These are phyloP conservation scores for Eruca vesicaria DNA, from an alignment of 441 rosid species.

Conservation along the genomic window DNA sequence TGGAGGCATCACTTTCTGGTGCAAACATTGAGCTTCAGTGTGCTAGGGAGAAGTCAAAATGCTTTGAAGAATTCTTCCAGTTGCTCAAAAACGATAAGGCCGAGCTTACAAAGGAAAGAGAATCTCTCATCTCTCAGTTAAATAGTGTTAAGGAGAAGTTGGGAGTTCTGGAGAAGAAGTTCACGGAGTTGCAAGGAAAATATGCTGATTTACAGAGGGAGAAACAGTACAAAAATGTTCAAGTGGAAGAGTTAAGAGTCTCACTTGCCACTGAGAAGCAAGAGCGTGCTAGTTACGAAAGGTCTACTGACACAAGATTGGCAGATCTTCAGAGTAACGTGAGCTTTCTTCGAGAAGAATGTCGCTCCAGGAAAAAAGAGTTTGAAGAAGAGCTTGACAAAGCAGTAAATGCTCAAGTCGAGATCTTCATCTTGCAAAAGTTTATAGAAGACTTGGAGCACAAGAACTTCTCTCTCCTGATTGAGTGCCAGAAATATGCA, in stretches of 20 bases:
- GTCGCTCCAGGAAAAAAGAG: slow-evolving; percentile 70
- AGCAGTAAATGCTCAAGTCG: slow-evolving; percentile 72
- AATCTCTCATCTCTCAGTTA: slow-evolving; percentile 46
- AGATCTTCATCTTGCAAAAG: slow-evolving; percentile 67
- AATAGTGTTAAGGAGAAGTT: slow-evolving; percentile 59
- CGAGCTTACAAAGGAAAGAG: slow-evolving; percentile 51
- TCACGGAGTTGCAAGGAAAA: slow-evolving; percentile 52
- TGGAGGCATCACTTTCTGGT: slow-evolving; percentile 59
- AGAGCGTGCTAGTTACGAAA: slow-evolving; percentile 59
- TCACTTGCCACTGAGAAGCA: slow-evolving; percentile 69
- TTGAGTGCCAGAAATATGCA: slow-evolving; percentile 62
- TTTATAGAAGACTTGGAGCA: slow-evolving; percentile 68
- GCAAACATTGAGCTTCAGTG: slow-evolving; percentile 73
- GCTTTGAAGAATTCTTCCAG: slow-evolving; percentile 66
- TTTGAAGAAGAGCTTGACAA: slow-evolving; percentile 76
- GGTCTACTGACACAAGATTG: slow-evolving; percentile 69
- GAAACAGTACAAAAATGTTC: slow-evolving; percentile 50
- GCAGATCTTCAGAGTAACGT: slow-evolving; percentile 73
- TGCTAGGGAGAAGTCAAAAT: slow-evolving; percentile 55
- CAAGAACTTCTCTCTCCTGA: slow-evolving; percentile 58
- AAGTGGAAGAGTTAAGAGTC: slow-evolving; percentile 61
- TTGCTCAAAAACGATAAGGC: slow-evolving; percentile 63
- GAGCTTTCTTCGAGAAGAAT: slow-evolving; percentile 68
- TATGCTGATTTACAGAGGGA: slow-evolving; percentile 58
- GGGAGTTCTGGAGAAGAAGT: slow-evolving; percentile 64